Evolutionary conservation across 106 monocot genomes (phyloP).

Genomic region (Ottelia alismoides): DNA sequence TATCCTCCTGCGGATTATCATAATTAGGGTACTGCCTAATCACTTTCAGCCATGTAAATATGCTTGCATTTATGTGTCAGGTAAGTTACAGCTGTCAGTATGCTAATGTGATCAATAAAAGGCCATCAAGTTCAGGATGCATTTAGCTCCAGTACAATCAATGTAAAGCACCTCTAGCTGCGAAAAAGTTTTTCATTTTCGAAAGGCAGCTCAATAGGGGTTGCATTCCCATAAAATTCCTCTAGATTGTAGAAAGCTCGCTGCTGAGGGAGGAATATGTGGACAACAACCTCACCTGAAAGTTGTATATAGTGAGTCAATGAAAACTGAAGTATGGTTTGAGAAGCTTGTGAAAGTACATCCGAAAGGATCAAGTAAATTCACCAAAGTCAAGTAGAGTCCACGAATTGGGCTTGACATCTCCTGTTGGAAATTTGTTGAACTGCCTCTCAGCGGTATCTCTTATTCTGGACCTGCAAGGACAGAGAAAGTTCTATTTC

Average conservation of each 20-base stretch:
- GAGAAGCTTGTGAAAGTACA: background rate
- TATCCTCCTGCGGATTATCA: too few species aligned
- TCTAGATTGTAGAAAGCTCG: constrained; percentile 89
- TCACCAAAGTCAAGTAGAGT: constrained; percentile 90
- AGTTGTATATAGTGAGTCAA: too few species aligned
- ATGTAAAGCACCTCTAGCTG: too few species aligned
- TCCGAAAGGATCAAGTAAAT: too few species aligned
- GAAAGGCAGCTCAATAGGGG: constrained; percentile 74
- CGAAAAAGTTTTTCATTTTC: constrained; percentile 37
- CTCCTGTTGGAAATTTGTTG: constrained; percentile 56
- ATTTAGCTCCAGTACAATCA: too few species aligned
- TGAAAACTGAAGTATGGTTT: background rate
- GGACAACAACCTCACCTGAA: constrained; percentile 97
- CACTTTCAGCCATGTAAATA: too few species aligned
- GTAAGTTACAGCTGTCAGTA: too few species aligned
- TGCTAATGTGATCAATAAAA: too few species aligned
- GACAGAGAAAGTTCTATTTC: too few species aligned
- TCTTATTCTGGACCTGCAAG: constrained; percentile 71
- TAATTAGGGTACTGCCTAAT: too few species aligned
- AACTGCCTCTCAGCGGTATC: constrained; percentile 82
- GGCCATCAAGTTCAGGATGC: too few species aligned
- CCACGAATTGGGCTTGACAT: constrained; percentile 93
- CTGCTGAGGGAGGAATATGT: constrained; percentile 89
- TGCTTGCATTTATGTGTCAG: too few species aligned
- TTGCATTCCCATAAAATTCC: constrained; percentile 97